Evolutionary conservation across 768 basidiomycete species (phyloP), one percentile per base, ranked within the genome.

Genomic region (Pisolithus microcarpus): DNA sequence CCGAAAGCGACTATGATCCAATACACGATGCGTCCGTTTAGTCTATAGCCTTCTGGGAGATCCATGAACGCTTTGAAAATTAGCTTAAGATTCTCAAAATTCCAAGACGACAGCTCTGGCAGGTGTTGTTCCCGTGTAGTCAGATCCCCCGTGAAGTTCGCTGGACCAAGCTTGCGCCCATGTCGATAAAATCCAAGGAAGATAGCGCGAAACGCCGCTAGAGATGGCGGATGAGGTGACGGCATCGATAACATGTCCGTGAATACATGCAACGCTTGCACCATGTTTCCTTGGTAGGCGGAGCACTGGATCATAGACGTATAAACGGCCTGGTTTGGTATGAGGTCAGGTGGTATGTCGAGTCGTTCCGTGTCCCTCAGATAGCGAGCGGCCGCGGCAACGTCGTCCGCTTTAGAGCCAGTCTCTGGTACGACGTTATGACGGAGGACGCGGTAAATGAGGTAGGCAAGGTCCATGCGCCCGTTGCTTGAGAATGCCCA

Each of bases 181-280:
- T 87, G 81, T 10, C 77, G 78, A 7, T 73, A 70, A 62, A 90
- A 92, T 1, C 87, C 89, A 16, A 85, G 74, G 60, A 93, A 91
- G 38, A 93, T 63, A 16, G 79, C 79, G 19, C 87, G 80, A 63
- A 84, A 92, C 30, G 80, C 71, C 19, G 76, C 65, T 43, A 79
- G 61, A 1, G 73, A 78, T 3, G 79, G 78, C 23, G 61, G 64
- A 50, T 73, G 77, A 7, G 60, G 59, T 10, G 51, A 52, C 2
- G 67, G 65, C 18, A 59, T 48, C 5, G 74, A 69, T 21, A 86
- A 61, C 84, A 91, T 83, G 54, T 91, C 87, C 39, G 73, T 66
- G 58, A 91, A 83, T 46, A 82, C 70, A 13, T 69, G 61, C 38
- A 92, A 69, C 2, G 79, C 74, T 7, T 69, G 65, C 24, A 63